Conservation (phyloP, 495 filamentous ascomycete species). For the Xylaria cubensis region DNA sequence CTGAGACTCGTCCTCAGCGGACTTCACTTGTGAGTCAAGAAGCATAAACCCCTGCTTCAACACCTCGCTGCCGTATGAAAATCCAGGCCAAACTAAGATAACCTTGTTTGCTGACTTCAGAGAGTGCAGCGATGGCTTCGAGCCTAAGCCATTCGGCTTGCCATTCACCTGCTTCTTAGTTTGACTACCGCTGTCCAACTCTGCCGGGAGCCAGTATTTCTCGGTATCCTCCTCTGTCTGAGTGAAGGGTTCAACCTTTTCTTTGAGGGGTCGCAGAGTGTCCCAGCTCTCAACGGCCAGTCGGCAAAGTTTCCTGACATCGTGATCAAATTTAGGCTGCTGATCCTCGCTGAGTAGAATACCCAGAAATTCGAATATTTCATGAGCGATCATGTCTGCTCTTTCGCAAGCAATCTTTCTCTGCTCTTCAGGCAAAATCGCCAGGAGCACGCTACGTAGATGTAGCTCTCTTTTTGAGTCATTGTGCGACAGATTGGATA, state of each 20-base stretch:
- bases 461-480: slow-evolving; percentile 18
- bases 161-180: slow-evolving; percentile 9
- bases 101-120: slow-evolving; percentile 8
- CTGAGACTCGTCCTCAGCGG: background rate
- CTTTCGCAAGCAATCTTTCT: background rate
- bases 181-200: slow-evolving; percentile 4
- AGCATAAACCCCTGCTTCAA: slow-evolving; percentile 28
- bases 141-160: slow-evolving; percentile 11
- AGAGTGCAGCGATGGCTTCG: slow-evolving; percentile 12
- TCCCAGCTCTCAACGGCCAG: slow-evolving; percentile 16
- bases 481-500: slow-evolving; percentile 7
- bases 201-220: slow-evolving; percentile 25
- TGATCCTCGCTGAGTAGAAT: background rate
- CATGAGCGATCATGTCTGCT: background rate
- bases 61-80: slow-evolving; percentile 16
- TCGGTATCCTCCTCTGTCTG: slow-evolving; percentile 9
- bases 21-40: slow-evolving; percentile 12
- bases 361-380: background rate
- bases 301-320: slow-evolving; percentile 3
- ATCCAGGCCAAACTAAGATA: slow-evolving; percentile 21
- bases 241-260: slow-evolving; percentile 24
- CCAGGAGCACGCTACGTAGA: slow-evolving; percentile 20
- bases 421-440: slow-evolving; percentile 6
- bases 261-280: slow-evolving; percentile 1
- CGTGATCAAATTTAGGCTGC: background rate